Evolutionary conservation across 306 rosid genomes (phyloP).

Genomic region (Gleditsia sinensis): DNA sequence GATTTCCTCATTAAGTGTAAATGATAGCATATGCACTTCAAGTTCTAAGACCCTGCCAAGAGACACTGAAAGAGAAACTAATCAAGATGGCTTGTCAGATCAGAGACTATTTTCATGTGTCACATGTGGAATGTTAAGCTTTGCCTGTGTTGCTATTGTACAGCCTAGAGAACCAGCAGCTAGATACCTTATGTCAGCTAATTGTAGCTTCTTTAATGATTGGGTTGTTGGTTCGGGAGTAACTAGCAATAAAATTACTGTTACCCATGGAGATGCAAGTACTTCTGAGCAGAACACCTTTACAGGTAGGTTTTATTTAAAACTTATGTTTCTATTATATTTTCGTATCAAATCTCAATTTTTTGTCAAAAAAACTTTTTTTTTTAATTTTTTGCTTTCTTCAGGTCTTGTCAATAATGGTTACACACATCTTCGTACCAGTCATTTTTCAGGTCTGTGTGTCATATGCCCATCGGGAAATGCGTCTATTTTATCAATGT

Average conservation of each 20-base stretch:
- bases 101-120: conserved; percentile 80
- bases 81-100: conserved; percentile 69
- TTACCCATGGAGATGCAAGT: conserved; percentile 42
- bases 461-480: background rate
- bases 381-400: background rate
- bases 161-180: conserved; percentile 79
- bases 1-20: conserved; percentile 31
- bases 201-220: conserved; percentile 71
- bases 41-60: conserved; percentile 42
- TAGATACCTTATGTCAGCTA: conserved; percentile 77
- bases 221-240: conserved; percentile 66
- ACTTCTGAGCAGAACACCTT: conserved; percentile 27
- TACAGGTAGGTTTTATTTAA: conserved; percentile 44
- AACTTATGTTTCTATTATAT: background rate
- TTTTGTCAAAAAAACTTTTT: background rate
- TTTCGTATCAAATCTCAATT: conserved; percentile 1
- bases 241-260: conserved; percentile 37
- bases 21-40: conserved; percentile 35
- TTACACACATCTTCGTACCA: background rate
- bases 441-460: background rate
- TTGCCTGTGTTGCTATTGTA: conserved; percentile 70
- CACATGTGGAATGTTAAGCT: conserved; percentile 80
- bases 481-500: conserved; percentile 5
- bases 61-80: conserved; percentile 42
- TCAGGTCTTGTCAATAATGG: conserved; percentile 24